Percentiles rank a stretch among this genome's conserved stretches.
Evolutionary conservation across 2,329 filamentous ascomycete genomes (phyloP).

Genomic region (Plectosphaerella cucumerina): DNA sequence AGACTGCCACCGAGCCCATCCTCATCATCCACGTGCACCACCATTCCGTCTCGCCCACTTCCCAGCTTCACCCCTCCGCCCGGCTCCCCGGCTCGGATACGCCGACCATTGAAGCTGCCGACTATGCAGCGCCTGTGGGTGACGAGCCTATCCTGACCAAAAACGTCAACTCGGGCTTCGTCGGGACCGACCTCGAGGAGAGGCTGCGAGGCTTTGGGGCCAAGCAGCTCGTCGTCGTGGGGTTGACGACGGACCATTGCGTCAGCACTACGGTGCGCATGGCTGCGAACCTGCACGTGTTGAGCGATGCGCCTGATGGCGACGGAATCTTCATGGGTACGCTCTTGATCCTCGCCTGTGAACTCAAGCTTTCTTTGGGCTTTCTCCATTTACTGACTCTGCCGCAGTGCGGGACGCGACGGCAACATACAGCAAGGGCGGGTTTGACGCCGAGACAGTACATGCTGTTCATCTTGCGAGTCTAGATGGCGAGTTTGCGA

Average conservation of each 20-base stretch:
- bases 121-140: conserved; percentile 18
- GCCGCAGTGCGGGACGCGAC: conserved; percentile 41
- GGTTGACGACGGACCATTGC: conserved; percentile 44
- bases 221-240: conserved; percentile 33
- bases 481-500: conserved; percentile 39
- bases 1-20: conserved; percentile 7
- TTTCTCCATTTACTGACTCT: too few relatives aligned
- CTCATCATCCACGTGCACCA: conserved; percentile 42
- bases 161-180: conserved; percentile 39
- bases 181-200: conserved; percentile 36
- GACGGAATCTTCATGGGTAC: conserved; percentile 20
- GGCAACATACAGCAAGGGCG: conserved; percentile 37
- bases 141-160: conserved; percentile 37
- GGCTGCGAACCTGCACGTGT: conserved; percentile 40
- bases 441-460: conserved; percentile 38
- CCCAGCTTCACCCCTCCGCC: conserved; percentile 29
- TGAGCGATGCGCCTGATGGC: conserved; percentile 23
- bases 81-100: conserved; percentile 19
- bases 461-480: conserved; percentile 39
- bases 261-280: conserved; percentile 43
- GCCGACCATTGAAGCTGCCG: conserved; percentile 22
- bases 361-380: too few relatives aligned
- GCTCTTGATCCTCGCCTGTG: too few relatives aligned
- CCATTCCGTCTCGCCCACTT: conserved; percentile 27
- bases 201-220: conserved; percentile 26